These are phyloP conservation scores for Eutrema yunnanense DNA, from an alignment of 345 rosid genomes.

Conservation along the genomic window DNA sequence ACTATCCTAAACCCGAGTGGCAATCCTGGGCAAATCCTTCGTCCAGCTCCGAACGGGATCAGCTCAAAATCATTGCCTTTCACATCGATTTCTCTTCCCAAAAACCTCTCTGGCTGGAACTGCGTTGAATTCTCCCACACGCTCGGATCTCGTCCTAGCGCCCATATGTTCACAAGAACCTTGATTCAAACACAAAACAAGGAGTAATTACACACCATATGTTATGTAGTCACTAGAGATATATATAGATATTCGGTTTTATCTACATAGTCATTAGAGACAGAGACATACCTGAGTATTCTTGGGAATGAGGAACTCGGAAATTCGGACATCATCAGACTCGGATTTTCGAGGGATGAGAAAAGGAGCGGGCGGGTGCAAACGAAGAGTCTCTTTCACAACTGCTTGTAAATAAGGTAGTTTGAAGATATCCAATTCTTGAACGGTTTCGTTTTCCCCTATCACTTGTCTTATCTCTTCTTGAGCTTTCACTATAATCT, in stretches of 20 bases:
- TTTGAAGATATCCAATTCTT: slow-evolving; percentile 21
- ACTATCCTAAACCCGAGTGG: slow-evolving; percentile 36
- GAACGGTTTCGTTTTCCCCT: background rate
- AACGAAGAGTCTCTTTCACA: slow-evolving; percentile 31
- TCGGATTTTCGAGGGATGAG: slow-evolving; percentile 28
- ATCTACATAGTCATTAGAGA: background rate
- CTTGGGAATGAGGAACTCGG: slow-evolving; percentile 14
- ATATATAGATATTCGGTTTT: no score
- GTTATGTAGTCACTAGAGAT: background rate
- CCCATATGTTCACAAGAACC: slow-evolving; percentile 29
- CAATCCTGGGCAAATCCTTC: slow-evolving; percentile 28
- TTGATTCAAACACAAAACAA: background rate
- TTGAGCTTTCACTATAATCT: slow-evolving; percentile 10
- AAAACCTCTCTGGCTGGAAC: slow-evolving; percentile 28
- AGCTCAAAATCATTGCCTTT: slow-evolving; percentile 26
- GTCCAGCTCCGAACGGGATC: slow-evolving; percentile 21
- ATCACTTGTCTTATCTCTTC: slow-evolving; percentile 22
- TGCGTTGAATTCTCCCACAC: slow-evolving; percentile 22
- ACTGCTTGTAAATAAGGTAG: slow-evolving; percentile 34
- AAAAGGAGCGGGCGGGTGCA: slow-evolving; percentile 35
- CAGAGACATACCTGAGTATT: background rate
- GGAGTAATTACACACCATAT: background rate
- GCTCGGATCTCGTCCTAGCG: slow-evolving; percentile 30
- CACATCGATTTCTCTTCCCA: background rate
- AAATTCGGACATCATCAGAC: slow-evolving; percentile 3